phyloP scores from a whole-genome alignment of 495 filamentous ascomycete species.

The Penicillium cinerascens region DNA sequence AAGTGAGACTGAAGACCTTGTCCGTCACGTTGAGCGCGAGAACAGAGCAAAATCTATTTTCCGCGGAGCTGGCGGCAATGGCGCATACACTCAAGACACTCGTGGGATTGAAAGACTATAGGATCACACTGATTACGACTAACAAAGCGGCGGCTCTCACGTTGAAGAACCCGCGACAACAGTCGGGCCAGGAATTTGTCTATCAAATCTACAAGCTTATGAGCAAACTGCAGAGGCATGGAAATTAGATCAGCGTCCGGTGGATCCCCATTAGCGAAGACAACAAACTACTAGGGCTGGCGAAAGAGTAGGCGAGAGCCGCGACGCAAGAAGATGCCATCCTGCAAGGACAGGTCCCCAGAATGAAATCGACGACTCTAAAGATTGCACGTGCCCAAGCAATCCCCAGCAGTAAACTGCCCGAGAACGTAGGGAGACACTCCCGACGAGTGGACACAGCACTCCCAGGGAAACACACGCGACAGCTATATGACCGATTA shows the following conservation, averaged over 20 bases:
- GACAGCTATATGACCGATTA: conserved; percentile 28
- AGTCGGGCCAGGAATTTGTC: no score
- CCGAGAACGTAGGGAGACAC: conserved; percentile 17
- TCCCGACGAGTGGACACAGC: conserved; percentile 25
- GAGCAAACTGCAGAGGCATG: conserved; percentile 13
- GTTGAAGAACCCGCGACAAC: conserved; percentile 13
- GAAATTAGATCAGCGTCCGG: conserved; percentile 13
- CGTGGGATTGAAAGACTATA: conserved; percentile 7
- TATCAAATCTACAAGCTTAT: conserved; percentile 20
- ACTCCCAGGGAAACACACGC: conserved; percentile 30
- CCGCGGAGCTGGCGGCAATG: conserved; percentile 10
- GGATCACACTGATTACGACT: conserved; percentile 10
- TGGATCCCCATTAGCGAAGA: conserved; percentile 16
- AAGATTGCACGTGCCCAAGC: conserved; percentile 19
- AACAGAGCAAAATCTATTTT: no score
- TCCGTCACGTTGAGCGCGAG: conserved; percentile 7
- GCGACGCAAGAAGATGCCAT: conserved; percentile 12
- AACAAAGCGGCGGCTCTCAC: conserved; percentile 15
- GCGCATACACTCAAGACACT: conserved; percentile 5
- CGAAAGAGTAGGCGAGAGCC: conserved; percentile 23
- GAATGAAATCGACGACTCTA: conserved; percentile 17
- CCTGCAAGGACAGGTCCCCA: conserved; percentile 5
- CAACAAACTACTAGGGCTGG: conserved; percentile 22
- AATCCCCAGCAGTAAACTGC: conserved; percentile 3
- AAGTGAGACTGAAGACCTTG: conserved; percentile 9